Conservation (phyloP, 352 stramenopile species). For the Pythium vanterpoolii region DNA sequence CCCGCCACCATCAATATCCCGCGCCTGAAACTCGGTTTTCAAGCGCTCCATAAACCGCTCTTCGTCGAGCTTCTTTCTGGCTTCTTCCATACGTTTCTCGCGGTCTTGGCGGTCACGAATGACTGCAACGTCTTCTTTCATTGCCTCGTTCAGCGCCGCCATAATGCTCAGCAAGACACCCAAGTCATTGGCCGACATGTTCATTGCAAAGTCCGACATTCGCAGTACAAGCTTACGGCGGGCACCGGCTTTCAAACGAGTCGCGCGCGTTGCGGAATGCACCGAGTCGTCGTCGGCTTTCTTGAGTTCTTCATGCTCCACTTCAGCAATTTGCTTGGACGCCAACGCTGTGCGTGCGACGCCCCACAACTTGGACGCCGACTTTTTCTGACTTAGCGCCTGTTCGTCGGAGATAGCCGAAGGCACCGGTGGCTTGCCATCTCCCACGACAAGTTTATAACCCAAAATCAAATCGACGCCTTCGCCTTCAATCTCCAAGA, state of each 20-base stretch:
- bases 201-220: constrained; percentile 86
- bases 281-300: constrained; percentile 30
- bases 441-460: constrained; percentile 61
- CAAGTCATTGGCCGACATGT: constrained; percentile 76
- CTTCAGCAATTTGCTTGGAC: constrained; percentile 63
- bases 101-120: constrained; percentile 48
- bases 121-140: constrained; percentile 67
- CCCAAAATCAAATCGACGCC: constrained; percentile 76
- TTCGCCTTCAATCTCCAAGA: constrained; percentile 85
- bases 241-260: constrained; percentile 53
- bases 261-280: constrained; percentile 15
- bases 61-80: constrained; percentile 53
- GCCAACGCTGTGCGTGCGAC: constrained; percentile 45
- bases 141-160: constrained; percentile 54
- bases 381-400: constrained; percentile 6
- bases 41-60: constrained; percentile 68
- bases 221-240: constrained; percentile 65
- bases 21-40: constrained; percentile 67
- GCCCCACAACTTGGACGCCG: constrained; percentile 44
- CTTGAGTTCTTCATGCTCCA: constrained; percentile 45
- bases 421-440: constrained; percentile 23
- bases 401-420: constrained; percentile 20
- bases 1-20: constrained; percentile 71
- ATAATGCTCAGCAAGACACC: constrained; percentile 79
- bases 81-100: constrained; percentile 43